These are phyloP conservation scores for Alloteropsis semialata DNA, from an alignment of 176 grass and related monocot species.

Conservation along the genomic window DNA sequence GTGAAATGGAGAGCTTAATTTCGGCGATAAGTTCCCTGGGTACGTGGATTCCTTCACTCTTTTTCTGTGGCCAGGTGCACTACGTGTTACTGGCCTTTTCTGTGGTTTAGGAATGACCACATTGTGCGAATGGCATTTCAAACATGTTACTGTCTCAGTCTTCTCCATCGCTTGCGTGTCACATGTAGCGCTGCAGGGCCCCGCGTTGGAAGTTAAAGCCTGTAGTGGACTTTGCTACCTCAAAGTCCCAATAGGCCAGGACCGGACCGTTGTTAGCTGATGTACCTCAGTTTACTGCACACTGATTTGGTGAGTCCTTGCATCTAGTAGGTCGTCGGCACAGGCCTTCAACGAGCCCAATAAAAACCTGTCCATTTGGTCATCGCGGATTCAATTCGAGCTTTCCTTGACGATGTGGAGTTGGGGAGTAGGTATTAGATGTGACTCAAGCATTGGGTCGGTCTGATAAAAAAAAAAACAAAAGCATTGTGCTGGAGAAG, in stretches of 20 bases:
- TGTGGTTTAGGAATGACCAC: not conserved
- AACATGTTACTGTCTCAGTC: not conserved
- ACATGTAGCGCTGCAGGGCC: not conserved
- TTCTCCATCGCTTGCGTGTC: not conserved
- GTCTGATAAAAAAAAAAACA: too few species aligned
- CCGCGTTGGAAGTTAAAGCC: not conserved
- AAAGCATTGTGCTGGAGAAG: too few species aligned
- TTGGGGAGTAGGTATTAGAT: not conserved
- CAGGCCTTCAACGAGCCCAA: not conserved
- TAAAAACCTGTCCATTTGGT: not conserved
- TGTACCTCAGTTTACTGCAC: not conserved
- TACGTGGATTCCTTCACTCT: not conserved
- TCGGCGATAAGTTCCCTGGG: not conserved
- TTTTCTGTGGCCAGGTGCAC: not conserved
- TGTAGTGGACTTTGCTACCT: not conserved
- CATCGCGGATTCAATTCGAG: not conserved
- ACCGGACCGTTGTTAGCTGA: not conserved
- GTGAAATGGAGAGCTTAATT: constrained; percentile 20
- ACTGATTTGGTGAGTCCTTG: not conserved
- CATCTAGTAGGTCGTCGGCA: not conserved
- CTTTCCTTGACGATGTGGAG: not conserved
- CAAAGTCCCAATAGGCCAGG: not conserved
- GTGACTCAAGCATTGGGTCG: not conserved
- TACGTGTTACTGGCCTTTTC: not conserved
- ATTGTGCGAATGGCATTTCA: not conserved